phyloP scores from a whole-genome alignment of 176 grass and related monocot species.

The Aegilops sharonensis region DNA sequence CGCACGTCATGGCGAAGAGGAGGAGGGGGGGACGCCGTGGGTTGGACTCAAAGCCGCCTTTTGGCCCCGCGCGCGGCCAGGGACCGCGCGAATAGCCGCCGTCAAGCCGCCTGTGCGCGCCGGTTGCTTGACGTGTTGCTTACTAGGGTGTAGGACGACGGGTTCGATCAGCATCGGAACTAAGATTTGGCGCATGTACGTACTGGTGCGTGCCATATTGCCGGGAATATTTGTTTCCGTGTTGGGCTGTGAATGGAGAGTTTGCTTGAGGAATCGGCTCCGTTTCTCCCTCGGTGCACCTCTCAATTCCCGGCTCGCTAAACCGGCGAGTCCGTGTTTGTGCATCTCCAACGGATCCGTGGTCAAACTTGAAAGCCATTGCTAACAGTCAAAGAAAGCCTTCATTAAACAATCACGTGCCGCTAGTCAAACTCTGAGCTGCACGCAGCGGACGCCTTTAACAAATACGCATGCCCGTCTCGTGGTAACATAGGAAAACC shows the following conservation, averaged over 20 bases:
- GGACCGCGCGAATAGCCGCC: neutral
- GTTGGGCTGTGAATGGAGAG: neutral
- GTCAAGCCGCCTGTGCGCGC: neutral
- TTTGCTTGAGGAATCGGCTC: neutral
- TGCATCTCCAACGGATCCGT: neutral
- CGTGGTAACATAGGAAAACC: neutral
- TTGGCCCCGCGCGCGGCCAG: neutral
- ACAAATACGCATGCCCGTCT: neutral
- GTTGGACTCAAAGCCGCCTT: neutral
- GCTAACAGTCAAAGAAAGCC: neutral
- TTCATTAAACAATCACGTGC: neutral
- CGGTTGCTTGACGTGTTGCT: neutral
- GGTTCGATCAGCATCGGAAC: too few species aligned
- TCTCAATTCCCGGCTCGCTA: neutral
- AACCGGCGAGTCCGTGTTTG: neutral
- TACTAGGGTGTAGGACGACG: neutral
- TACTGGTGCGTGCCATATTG: too few species aligned
- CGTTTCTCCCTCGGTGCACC: neutral
- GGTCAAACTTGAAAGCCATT: neutral
- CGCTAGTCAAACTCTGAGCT: conserved; percentile 24
- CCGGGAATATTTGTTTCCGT: too few species aligned
- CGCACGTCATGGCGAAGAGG: neutral
- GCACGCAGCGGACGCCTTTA: neutral
- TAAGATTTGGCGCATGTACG: neutral
- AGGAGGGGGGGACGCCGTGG: neutral